Percentiles rank a stretch among this genome's conserved stretches.
These are phyloP conservation scores for Samsoniella hepiali DNA, from an alignment of 2,329 filamentous ascomycete species.

Conservation along the genomic window DNA sequence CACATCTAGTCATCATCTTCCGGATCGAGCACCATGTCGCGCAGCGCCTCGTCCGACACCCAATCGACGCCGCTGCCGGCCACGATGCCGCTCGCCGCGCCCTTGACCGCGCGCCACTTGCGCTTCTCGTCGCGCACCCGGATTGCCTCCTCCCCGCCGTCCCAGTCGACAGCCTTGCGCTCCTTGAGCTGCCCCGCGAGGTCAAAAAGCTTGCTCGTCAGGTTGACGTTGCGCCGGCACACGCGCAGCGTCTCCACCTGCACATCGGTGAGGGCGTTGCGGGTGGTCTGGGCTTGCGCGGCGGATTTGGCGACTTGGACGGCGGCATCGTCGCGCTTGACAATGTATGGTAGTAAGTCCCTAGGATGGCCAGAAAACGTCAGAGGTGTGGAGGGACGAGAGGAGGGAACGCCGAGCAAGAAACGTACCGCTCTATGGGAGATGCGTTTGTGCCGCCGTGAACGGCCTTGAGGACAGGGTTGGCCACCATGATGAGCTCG, in stretches of 20 bases:
- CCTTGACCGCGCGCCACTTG: constrained; percentile 73
- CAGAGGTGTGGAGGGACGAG: background rate
- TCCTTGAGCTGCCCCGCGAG: constrained; percentile 56
- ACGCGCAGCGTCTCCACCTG: constrained; percentile 57
- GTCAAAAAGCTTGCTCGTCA: constrained; percentile 60
- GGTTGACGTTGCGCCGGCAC: constrained; percentile 57
- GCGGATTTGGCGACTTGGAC: constrained; percentile 60
- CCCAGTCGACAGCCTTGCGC: constrained; percentile 52
- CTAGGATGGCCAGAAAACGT: constrained; percentile 37
- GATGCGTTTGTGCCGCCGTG: constrained; percentile 64
- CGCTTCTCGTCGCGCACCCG: constrained; percentile 58
- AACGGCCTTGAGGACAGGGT: constrained; percentile 74
- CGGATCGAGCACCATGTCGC: constrained; percentile 68
- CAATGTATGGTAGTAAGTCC: constrained; percentile 63
- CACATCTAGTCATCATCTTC: constrained; percentile 42
- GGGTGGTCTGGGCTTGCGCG: constrained; percentile 47
- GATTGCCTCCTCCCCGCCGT: constrained; percentile 55
- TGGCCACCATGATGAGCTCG: constrained; percentile 65
- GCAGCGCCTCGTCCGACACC: constrained; percentile 65
- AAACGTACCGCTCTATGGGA: constrained; percentile 62
- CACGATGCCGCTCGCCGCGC: constrained; percentile 72
- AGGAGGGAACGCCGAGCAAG: too few species aligned
- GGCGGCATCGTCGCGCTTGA: constrained; percentile 65
- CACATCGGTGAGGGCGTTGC: constrained; percentile 51
- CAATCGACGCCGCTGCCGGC: constrained; percentile 82